Conservation (phyloP, 129 eudicot species). For the Scalesia atractyloides region DNA sequence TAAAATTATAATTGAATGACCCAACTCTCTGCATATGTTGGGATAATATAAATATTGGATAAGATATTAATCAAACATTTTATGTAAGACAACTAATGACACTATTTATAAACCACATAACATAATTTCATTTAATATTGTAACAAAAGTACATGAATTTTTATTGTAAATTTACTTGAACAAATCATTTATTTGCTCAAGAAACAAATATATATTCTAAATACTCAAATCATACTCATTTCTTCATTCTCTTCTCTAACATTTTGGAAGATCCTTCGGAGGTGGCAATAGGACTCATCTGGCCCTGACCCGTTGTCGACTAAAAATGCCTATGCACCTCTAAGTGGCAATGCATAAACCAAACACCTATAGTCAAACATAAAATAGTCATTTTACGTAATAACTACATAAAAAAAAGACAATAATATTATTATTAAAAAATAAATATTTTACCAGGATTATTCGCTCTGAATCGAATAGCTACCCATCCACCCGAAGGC, state of each 20-base stretch:
- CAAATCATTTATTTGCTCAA: constrained; percentile 41
- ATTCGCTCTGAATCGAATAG: constrained; percentile 76
- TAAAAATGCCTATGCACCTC: constrained; percentile 84
- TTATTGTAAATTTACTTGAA: constrained; percentile 33
- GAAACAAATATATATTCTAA: constrained; percentile 28
- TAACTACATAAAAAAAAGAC: not conserved
- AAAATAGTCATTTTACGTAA: constrained; percentile 4
- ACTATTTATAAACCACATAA: not conserved
- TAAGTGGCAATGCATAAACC: constrained; percentile 93
- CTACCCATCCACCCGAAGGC: constrained; percentile 91
- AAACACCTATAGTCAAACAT: constrained; percentile 49
- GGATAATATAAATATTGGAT: too few relatives aligned
- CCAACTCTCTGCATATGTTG: too few relatives aligned
- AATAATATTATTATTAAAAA: too few relatives aligned
- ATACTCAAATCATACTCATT: constrained; percentile 23
- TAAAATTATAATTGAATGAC: too few relatives aligned
- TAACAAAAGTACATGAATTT: constrained; percentile 15
- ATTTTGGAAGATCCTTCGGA: constrained; percentile 80
- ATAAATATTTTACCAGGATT: constrained; percentile 60
- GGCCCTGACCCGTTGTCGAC: constrained; percentile 83
- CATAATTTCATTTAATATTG: constrained; percentile 7
- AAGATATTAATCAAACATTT: too few relatives aligned
- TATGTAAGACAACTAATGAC: not conserved
- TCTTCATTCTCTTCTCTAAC: constrained; percentile 29
- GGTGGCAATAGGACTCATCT: constrained; percentile 77